phyloP scores from a whole-genome alignment of 1,139 yeast species.

The Yamadazyma sp. region DNA sequence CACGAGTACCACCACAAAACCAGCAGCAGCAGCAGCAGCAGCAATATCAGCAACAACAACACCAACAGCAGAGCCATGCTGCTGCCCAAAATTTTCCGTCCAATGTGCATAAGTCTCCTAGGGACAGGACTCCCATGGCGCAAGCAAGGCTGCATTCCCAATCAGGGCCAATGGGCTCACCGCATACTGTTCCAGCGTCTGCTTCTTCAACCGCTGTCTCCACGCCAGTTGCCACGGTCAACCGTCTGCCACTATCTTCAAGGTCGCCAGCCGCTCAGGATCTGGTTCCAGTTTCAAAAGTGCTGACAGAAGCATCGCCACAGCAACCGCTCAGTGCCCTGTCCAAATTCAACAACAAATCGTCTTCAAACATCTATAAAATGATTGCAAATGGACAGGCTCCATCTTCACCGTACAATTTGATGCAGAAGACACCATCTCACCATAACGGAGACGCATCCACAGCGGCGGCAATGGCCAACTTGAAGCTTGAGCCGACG shows the following conservation, averaged over 20 bases:
- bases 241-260: not conserved
- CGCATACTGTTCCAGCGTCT: not conserved
- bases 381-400: slow-evolving; percentile 5
- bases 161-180: too few species aligned
- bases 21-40: not conserved
- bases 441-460: not conserved
- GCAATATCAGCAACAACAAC: not conserved
- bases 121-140: too few species aligned
- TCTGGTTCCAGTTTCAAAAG: too few species aligned
- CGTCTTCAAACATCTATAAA: slow-evolving; percentile 3
- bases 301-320: not conserved
- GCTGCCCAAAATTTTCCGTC: too few species aligned
- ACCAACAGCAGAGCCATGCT: not conserved
- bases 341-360: not conserved
- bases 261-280: not conserved
- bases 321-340: not conserved
- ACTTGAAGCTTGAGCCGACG: slow-evolving; percentile 1
- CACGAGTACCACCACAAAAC: slow-evolving; percentile 8
- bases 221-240: not conserved
- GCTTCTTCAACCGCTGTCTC: not conserved
- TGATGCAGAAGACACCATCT: not conserved
- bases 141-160: too few species aligned
- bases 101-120: too few species aligned
- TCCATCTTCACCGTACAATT: not conserved
- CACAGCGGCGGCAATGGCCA: slow-evolving; percentile 10